These are phyloP conservation scores for Boletus tomentosulus DNA, from an alignment of 768 basidiomycete species.

Conservation along the genomic window DNA sequence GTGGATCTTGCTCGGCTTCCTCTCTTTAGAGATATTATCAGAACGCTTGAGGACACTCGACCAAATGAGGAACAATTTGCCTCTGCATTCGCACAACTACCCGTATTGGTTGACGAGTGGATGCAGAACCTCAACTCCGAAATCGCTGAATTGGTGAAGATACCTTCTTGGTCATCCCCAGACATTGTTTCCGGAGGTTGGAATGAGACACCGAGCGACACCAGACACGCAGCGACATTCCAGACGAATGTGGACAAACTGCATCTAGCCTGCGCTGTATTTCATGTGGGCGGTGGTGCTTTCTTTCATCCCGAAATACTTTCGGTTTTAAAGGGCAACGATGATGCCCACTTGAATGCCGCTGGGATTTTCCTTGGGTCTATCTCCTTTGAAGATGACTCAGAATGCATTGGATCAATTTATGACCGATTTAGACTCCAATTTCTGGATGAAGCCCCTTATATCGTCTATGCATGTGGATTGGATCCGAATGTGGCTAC, in stretches of 20 bases:
- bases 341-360: not conserved
- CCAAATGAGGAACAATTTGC: not conserved
- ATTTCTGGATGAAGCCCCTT: not conserved
- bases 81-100: constrained; percentile 12
- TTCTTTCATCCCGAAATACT: constrained; percentile 4
- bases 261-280: constrained; percentile 6
- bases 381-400: not conserved
- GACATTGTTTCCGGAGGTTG: not conserved
- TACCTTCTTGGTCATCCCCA: constrained; percentile 1
- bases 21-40: constrained; percentile 10
- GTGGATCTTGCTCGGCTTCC: constrained; percentile 10
- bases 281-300: not conserved
- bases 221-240: not conserved
- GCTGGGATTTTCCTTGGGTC: not conserved
- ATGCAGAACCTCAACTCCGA: constrained; percentile 4
- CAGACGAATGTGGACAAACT: not conserved
- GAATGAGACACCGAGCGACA: not conserved
- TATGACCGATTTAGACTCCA: not conserved
- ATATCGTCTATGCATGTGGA: constrained; percentile 12
- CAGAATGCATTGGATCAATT: not conserved
- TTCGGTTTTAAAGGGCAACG: not conserved
- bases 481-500: constrained; percentile 12
- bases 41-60: not conserved
- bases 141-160: constrained; percentile 6
- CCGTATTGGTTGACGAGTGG: constrained; percentile 8